Percentiles rank a stretch among this genome's conserved stretches.
Evolutionary conservation across 2,329 filamentous ascomycete species (phyloP).

Genomic region (Aspergillus piperis): DNA sequence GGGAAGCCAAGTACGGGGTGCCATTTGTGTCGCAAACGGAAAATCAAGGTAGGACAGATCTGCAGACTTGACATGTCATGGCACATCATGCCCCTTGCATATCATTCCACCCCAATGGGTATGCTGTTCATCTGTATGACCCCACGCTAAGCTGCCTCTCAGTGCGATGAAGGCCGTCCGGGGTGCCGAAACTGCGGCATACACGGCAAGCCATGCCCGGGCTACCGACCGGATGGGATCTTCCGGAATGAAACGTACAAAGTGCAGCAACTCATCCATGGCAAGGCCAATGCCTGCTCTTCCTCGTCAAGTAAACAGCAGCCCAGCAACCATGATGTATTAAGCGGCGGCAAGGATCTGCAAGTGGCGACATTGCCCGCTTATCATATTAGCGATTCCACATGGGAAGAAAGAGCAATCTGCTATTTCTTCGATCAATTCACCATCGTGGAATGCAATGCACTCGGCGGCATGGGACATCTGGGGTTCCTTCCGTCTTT

Average conservation of each 20-base stretch:
- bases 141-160: slow-evolving; percentile 14
- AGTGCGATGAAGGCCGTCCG: slow-evolving; percentile 42
- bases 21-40: slow-evolving; percentile 42
- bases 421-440: slow-evolving; percentile 47
- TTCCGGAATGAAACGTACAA: slow-evolving; percentile 39
- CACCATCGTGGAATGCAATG: slow-evolving; percentile 28
- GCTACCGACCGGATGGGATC: slow-evolving; percentile 38
- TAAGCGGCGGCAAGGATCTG: slow-evolving; percentile 1
- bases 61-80: background rate
- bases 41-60: slow-evolving; percentile 39
- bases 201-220: slow-evolving; percentile 40
- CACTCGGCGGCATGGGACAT: slow-evolving; percentile 32
- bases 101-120: background rate
- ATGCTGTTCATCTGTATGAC: background rate
- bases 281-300: slow-evolving; percentile 14
- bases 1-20: slow-evolving; percentile 44
- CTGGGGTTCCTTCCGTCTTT: slow-evolving; percentile 40
- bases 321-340: background rate
- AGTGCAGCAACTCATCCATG: slow-evolving; percentile 30
- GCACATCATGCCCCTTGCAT: background rate
- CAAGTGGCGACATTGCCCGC: slow-evolving; percentile 17
- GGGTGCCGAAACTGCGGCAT: slow-evolving; percentile 39
- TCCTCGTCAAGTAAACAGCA: background rate
- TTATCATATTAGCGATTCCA: slow-evolving; percentile 31
- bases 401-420: slow-evolving; percentile 40